Percentiles rank a stretch among this genome's conserved stretches.
These are phyloP conservation scores for Leccinum disarticulatum DNA, from an alignment of 768 basidiomycete species.

Conservation along the genomic window DNA sequence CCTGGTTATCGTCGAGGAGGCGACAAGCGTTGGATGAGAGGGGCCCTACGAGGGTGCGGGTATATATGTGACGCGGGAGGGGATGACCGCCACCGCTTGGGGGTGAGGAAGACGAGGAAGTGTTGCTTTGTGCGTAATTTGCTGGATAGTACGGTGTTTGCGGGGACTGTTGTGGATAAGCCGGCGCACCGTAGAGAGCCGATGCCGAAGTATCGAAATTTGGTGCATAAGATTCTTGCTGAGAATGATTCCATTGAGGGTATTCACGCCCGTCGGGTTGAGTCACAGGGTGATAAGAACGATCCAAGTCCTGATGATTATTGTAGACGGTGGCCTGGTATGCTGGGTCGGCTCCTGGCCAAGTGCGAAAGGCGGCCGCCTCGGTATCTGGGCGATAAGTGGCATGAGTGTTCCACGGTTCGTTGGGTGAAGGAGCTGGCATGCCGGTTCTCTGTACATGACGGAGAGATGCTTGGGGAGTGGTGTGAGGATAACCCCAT, in stretches of 20 bases:
- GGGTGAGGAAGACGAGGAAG: conserved; percentile 25
- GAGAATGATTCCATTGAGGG: conserved; percentile 31
- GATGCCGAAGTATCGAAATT: conserved; percentile 24
- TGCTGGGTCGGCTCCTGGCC: conserved; percentile 42
- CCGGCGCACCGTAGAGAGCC: conserved; percentile 23
- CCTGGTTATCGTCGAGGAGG: conserved; percentile 80
- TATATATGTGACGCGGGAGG: conserved; percentile 69
- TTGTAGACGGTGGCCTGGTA: conserved; percentile 35
- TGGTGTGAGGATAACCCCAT: conserved; percentile 52
- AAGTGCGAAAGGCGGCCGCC: conserved; percentile 47
- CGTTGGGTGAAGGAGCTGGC: conserved; percentile 13
- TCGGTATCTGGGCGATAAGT: conserved; percentile 32
- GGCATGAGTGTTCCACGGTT: conserved; percentile 25
- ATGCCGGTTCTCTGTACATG: conserved; percentile 28
- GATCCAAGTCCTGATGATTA: conserved; percentile 35
- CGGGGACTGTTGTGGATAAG: conserved; percentile 30
- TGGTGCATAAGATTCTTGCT: conserved; percentile 26
- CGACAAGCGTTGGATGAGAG: conserved; percentile 84
- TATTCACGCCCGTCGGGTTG: conserved; percentile 41
- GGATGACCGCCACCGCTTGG: conserved; percentile 39
- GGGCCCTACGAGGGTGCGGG: conserved; percentile 87
- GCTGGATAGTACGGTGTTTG: conserved; percentile 33
- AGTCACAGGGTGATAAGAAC: conserved; percentile 31
- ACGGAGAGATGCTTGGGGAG: conserved; percentile 42
- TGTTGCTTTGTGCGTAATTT: conserved; percentile 24